Conservation (phyloP, 139 green algal species). For the Yamagishiella unicocca region DNA sequence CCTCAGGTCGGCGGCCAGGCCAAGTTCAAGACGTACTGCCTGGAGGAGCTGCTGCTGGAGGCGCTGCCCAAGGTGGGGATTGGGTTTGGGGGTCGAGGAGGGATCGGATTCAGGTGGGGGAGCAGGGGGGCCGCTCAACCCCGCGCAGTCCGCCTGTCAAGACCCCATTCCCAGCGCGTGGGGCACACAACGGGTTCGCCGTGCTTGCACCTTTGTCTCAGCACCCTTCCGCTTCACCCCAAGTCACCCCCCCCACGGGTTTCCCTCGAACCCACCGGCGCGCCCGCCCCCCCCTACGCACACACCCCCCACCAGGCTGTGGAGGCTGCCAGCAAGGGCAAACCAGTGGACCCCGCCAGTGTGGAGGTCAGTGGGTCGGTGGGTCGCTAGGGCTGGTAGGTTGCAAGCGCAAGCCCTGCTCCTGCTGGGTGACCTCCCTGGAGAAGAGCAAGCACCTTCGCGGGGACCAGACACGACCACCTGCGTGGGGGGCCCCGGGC, state of each 20-base stretch:
- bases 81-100: too few species aligned
- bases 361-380: slow-evolving; percentile 18
- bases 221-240: not conserved
- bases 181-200: too few species aligned
- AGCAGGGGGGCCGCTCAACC: not conserved
- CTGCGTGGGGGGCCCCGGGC: too few species aligned
- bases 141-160: too few species aligned
- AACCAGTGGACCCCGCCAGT: slow-evolving; percentile 46
- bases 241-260: too few species aligned
- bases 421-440: too few species aligned
- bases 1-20: slow-evolving; percentile 53
- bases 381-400: not conserved
- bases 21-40: slow-evolving; percentile 62
- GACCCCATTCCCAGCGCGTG: too few species aligned
- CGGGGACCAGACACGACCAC: too few species aligned
- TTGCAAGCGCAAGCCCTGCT: too few species aligned
- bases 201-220: not conserved
- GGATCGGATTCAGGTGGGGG: slow-evolving; percentile 1
- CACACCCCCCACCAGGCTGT: slow-evolving; percentile 25
- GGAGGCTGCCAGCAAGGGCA: not conserved
- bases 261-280: too few species aligned
- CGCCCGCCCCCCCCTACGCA: too few species aligned
- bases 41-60: slow-evolving; percentile 66
- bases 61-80: slow-evolving; percentile 42
- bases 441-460: too few species aligned